Evolutionary conservation across 2,329 filamentous ascomycete genomes (phyloP).

Genomic region (Endocalyx cinctus): DNA sequence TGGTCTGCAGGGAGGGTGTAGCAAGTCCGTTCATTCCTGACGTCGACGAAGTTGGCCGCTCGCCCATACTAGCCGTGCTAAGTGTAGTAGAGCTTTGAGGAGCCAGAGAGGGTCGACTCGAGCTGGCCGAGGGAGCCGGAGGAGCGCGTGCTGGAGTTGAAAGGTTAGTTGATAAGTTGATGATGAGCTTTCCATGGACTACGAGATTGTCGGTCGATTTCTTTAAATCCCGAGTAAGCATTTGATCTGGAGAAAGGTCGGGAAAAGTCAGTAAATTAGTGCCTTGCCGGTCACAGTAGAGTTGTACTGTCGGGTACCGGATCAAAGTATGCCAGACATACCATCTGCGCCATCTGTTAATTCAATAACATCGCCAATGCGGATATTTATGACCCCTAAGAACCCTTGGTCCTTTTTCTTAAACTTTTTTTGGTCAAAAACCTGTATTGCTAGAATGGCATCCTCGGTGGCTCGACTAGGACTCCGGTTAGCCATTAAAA

Average conservation of each 20-base stretch:
- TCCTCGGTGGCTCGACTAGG: constrained; percentile 84
- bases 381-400: constrained; percentile 93
- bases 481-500: constrained; percentile 15
- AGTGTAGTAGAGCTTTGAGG: constrained; percentile 41
- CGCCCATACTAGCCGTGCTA: constrained; percentile 39
- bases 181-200: constrained; percentile 94
- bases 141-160: constrained; percentile 57
- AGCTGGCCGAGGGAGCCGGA: constrained; percentile 31
- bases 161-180: constrained; percentile 92
- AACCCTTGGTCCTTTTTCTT: constrained; percentile 99
- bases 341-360: constrained; percentile 86
- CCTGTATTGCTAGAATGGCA: constrained; percentile 94
- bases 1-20: constrained; percentile 35
- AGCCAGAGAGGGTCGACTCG: constrained; percentile 42
- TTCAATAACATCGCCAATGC: constrained; percentile 91
- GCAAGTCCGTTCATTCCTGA: constrained; percentile 43
- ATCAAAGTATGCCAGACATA: too few species aligned
- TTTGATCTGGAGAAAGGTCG: too few species aligned
- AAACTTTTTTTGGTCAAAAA: constrained; percentile 99
- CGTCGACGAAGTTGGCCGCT: constrained; percentile 50
- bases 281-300: too few species aligned
- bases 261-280: too few species aligned
- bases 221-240: constrained; percentile 95
- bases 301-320: too few species aligned
- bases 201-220: constrained; percentile 98